Conservation (phyloP, 75 land plant species). For the Cryptomeria japonica region DNA sequence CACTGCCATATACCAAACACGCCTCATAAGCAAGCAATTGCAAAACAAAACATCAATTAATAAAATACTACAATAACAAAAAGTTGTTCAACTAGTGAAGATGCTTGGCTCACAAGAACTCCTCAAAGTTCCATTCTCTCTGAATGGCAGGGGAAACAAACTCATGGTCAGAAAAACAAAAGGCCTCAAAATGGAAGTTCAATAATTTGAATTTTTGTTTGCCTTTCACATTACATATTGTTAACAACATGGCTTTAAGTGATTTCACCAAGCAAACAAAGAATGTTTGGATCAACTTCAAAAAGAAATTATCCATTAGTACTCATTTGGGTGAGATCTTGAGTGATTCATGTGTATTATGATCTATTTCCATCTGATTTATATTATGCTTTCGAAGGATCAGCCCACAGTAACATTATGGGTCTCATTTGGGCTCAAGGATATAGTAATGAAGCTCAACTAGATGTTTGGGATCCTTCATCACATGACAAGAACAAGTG, state of each 20-base stretch:
- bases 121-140: too few species aligned
- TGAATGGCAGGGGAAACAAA: too few species aligned
- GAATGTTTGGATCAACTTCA: background rate
- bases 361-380: too few species aligned
- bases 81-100: background rate
- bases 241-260: background rate
- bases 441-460: too few species aligned
- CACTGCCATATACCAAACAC: slow-evolving; percentile 38
- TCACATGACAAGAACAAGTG: too few species aligned
- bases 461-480: too few species aligned
- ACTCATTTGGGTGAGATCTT: background rate
- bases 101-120: too few species aligned
- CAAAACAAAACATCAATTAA: background rate
- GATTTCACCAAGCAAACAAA: background rate
- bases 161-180: too few species aligned
- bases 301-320: background rate
- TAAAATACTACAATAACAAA: background rate
- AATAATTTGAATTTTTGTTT: background rate
- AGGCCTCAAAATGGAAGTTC: background rate
- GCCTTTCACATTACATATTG: background rate
- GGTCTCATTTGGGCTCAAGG: too few species aligned
- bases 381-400: too few species aligned
- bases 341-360: too few species aligned
- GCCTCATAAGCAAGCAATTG: background rate
- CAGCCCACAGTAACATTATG: too few species aligned